These are phyloP conservation scores for Eucalyptus polyanthemos DNA, from an alignment of 345 rosid species.

Conservation along the genomic window DNA sequence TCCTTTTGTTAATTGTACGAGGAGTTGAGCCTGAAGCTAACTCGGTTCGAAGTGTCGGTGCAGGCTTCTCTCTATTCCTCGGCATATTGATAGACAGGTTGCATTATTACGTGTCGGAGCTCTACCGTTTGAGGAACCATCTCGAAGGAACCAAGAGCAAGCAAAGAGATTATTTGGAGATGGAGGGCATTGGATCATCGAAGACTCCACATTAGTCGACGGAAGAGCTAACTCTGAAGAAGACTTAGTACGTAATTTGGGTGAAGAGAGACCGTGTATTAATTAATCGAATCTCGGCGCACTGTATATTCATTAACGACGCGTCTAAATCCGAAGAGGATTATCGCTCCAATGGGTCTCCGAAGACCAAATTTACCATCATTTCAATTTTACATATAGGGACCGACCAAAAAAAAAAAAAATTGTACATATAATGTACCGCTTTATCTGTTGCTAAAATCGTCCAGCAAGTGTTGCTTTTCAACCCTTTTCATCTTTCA, in stretches of 20 bases:
- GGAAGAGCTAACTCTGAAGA: background rate
- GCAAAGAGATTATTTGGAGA: background rate
- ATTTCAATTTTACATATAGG: background rate
- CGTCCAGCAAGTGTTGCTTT: background rate
- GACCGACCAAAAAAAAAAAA: too few relatives aligned
- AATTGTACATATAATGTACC: background rate
- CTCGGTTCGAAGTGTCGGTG: background rate
- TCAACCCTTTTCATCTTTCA: background rate
- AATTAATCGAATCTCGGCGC: background rate
- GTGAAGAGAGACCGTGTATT: background rate
- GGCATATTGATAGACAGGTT: background rate
- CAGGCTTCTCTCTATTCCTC: slow-evolving; percentile 15
- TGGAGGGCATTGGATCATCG: background rate
- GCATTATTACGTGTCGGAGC: background rate
- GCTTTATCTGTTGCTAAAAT: background rate
- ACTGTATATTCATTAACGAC: background rate
- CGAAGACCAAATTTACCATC: background rate
- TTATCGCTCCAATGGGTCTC: background rate
- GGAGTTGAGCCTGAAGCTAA: background rate
- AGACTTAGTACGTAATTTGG: background rate
- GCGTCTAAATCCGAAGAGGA: background rate
- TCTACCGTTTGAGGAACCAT: background rate
- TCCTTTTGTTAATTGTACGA: background rate
- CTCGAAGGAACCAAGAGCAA: background rate
- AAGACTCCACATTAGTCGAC: background rate